A percentile compares a stretch with the other conserved stretches of the same genome.
These are phyloP conservation scores for Spencermartinsiella europaea DNA, from an alignment of 805 yeast genomes.

Conservation along the genomic window DNA sequence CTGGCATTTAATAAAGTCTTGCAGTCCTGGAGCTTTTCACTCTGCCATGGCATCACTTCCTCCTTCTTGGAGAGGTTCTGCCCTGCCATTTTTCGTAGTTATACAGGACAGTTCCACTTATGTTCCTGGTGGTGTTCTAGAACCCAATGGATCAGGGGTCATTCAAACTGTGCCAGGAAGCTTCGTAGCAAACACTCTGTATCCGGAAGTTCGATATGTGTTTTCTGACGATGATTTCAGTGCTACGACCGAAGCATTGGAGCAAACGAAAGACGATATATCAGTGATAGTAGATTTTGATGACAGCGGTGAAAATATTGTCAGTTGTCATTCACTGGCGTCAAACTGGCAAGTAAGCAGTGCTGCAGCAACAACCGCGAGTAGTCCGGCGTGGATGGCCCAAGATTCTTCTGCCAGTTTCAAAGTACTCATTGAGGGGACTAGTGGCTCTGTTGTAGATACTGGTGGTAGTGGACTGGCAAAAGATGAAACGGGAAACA, in stretches of 20 bases:
- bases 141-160: background rate
- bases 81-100: slow-evolving; percentile 23
- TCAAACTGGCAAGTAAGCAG: slow-evolving; percentile 35
- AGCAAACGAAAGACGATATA: slow-evolving; percentile 28
- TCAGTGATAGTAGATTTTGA: slow-evolving; percentile 35
- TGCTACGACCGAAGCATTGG: slow-evolving; percentile 30
- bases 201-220: slow-evolving; percentile 36
- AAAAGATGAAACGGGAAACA: background rate
- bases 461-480: background rate
- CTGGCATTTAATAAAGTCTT: background rate
- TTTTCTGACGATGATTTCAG: slow-evolving; percentile 34
- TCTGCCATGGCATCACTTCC: background rate
- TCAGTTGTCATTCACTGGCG: slow-evolving; percentile 31
- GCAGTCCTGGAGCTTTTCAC: too few species aligned
- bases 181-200: slow-evolving; percentile 19
- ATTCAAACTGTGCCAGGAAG: slow-evolving; percentile 6
- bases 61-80: slow-evolving; percentile 16
- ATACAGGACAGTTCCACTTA: slow-evolving; percentile 12
- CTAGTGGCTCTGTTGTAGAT: background rate
- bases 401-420: background rate
- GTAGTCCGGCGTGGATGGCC: slow-evolving; percentile 2
- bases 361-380: slow-evolving; percentile 17
- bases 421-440: slow-evolving; percentile 10
- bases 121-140: background rate
- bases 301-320: slow-evolving; percentile 28